Conservation (phyloP, 805 yeast species). For the Ascoidea asiatica region DNA sequence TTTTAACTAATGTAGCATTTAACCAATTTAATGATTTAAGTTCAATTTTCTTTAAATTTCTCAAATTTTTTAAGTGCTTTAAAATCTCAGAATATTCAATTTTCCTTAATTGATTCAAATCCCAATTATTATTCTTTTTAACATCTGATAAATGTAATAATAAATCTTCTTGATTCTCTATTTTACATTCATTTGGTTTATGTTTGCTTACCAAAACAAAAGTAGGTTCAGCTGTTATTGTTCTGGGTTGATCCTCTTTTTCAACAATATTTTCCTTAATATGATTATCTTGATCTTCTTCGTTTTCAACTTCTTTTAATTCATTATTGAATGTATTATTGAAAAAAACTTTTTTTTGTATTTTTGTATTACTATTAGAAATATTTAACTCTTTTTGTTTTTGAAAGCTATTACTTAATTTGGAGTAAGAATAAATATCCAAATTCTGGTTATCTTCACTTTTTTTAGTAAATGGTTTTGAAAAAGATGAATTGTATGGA, state of each 20-base stretch:
- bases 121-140: slow-evolving; percentile 6
- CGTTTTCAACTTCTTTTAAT: slow-evolving; percentile 1
- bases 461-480: too few relatives aligned
- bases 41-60: neutral
- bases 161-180: slow-evolving; percentile 2
- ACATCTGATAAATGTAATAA: slow-evolving; percentile 8
- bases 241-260: neutral
- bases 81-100: slow-evolving; percentile 4
- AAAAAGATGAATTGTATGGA: too few relatives aligned
- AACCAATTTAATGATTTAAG: slow-evolving; percentile 6
- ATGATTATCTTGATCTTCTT: neutral
- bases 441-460: neutral
- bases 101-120: slow-evolving; percentile 4
- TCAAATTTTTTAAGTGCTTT: slow-evolving; percentile 1
- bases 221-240: neutral
- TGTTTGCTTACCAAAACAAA: neutral
- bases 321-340: neutral
- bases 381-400: neutral
- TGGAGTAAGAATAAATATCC: neutral
- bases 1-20: slow-evolving; percentile 5
- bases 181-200: neutral
- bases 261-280: neutral
- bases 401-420: neutral
- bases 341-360: neutral
- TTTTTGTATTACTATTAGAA: neutral